Conservation (phyloP, 2,329 filamentous ascomycete species). For the Aspergillus fischeri region DNA sequence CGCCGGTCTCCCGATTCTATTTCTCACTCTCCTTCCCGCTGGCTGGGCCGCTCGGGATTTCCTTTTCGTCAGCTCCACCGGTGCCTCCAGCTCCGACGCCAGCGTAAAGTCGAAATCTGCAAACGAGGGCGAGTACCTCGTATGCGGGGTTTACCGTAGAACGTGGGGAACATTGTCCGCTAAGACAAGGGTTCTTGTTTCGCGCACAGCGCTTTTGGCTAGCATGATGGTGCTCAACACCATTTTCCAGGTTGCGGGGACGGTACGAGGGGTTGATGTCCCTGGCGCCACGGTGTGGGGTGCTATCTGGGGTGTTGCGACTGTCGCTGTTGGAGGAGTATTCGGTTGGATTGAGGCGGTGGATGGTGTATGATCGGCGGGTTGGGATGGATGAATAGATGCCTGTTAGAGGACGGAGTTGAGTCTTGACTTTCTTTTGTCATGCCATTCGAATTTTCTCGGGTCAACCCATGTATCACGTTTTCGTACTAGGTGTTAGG, state of each 20-base stretch:
- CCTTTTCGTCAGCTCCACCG: constrained; percentile 61
- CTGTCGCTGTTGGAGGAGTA: constrained; percentile 23
- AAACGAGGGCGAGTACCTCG: constrained; percentile 62
- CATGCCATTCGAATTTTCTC: neutral
- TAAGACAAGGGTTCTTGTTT: constrained; percentile 60
- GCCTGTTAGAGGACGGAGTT: neutral
- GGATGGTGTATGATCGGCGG: constrained; percentile 28
- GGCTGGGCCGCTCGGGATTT: constrained; percentile 71
- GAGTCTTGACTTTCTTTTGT: neutral
- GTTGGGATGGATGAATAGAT: neutral
- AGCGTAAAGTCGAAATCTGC: constrained; percentile 36
- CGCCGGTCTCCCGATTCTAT: constrained; percentile 44
- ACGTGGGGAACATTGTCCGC: constrained; percentile 60
- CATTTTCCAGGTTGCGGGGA: constrained; percentile 62
- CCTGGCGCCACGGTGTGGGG: constrained; percentile 70
- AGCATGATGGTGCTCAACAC: constrained; percentile 48
- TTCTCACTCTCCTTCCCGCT: constrained; percentile 58
- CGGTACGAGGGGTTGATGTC: constrained; percentile 65
- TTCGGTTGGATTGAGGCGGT: constrained; percentile 41
- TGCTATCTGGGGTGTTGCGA: constrained; percentile 64
- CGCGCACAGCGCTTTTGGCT: constrained; percentile 55
- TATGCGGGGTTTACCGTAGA: constrained; percentile 57
- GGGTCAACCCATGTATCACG: neutral
- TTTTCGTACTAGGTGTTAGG: neutral
- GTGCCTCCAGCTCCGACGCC: constrained; percentile 37